Base-by-base conservation (phyloP, 2,329 filamentous ascomycete genomes). In the Epichloe coenophiala region DNA sequence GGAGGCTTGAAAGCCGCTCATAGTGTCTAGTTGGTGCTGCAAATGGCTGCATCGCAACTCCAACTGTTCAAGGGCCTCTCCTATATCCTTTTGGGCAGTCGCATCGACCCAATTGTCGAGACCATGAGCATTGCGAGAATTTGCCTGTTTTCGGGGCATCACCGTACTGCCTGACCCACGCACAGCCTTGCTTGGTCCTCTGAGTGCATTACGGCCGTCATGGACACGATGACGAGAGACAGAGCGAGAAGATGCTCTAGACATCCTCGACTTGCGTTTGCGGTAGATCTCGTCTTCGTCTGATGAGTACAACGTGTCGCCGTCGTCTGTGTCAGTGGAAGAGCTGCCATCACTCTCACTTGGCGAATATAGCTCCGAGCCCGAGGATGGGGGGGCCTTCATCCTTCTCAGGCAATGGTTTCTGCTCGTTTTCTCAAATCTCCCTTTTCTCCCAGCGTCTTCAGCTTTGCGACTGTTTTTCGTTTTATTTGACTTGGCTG, bases 31-130 rank as follows among this genome's bases (percentile, higher is more conserved):
- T 36, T 50, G 51, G 15, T 44, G 36, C 19, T 50, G 47, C 17
- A 50, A 27, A 36, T 47, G 44, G 11, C 38, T 27, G 23, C 38
- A 53, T 13, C 40, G 43, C 27, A 47, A 47, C 36, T 53, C 51
- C 15, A 53, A 39, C 23, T 53, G 33, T 8, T 44, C 44, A 47
- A 53, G 35, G 13, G 44, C 43, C n/a, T 50, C 17, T 4, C 13
- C 39, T 17, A 47, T 17, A 37, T 53, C 48, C 27, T 45, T 33
- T 45, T 50, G 48, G 15, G 7, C 23, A 33, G 12, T 23, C 12
- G 39, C 35, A 38, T 35, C 40, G 3, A 1, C 12, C 5, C 36
- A 21, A 15, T 40, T 45, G 12, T 15, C n/a, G 40, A n/a, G 7
- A 17, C 11, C 35, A 19, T 37, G 9, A n/a, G 33, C 47, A 9